Evolutionary conservation across 768 basidiomycete genomes (phyloP).

Genomic region (Grammothele lineata): DNA sequence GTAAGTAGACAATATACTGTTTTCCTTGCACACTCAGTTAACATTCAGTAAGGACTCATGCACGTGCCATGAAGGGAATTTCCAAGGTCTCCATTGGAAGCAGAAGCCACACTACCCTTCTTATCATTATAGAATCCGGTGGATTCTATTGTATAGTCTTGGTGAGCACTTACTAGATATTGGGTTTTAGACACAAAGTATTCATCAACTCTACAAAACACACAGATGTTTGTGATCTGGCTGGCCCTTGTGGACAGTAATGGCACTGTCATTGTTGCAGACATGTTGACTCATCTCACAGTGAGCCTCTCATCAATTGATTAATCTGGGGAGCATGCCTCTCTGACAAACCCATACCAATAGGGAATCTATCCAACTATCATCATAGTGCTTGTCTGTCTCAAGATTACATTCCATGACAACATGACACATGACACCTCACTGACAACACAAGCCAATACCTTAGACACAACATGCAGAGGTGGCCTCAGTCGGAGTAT

Average conservation of each 20-base stretch:
- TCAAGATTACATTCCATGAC: not conserved
- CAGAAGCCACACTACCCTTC: not conserved
- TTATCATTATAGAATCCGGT: conserved; percentile 6
- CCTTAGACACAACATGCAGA: too few species aligned
- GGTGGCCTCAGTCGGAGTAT: too few species aligned
- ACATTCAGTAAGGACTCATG: too few species aligned
- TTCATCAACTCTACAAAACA: too few species aligned
- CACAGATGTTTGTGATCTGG: not conserved
- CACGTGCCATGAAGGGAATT: not conserved
- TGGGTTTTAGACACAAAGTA: not conserved
- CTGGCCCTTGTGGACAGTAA: not conserved
- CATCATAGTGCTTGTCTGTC: not conserved
- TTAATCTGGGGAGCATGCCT: too few species aligned
- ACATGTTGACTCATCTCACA: conserved; percentile 1
- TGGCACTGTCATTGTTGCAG: not conserved
- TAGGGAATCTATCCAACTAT: conserved; percentile 1
- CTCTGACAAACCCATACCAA: not conserved
- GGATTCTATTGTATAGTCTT: conserved; percentile 1
- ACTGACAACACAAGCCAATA: too few species aligned
- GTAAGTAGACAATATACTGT: not conserved
- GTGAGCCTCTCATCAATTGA: not conserved
- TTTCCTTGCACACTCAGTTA: too few species aligned
- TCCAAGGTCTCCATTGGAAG: not conserved
- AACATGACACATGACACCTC: too few species aligned
- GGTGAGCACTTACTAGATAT: not conserved